A percentile compares a stretch with the other conserved stretches of the same genome.
Conservation (phyloP, 768 basidiomycete species). For the Kwoniella pini region DNA sequence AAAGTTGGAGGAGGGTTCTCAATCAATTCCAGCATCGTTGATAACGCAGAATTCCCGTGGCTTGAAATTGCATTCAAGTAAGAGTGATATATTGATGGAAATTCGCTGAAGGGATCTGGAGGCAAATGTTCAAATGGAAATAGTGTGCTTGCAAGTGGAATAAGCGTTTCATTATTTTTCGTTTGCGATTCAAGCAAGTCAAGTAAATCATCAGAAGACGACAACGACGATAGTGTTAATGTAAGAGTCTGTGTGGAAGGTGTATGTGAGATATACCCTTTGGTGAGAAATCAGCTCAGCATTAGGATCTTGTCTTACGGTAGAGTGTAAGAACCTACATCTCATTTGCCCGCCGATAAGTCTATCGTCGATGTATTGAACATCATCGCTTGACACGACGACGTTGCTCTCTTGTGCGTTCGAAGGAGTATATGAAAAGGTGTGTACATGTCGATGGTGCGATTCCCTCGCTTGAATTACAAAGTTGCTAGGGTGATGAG, state of each 20-base stretch:
- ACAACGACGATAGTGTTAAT: slow-evolving; percentile 40
- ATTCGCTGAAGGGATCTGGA: background rate
- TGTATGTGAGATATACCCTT: slow-evolving; percentile 49
- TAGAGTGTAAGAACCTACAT: too few species aligned
- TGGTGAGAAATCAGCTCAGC: too few species aligned
- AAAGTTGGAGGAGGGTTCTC: slow-evolving; percentile 26
- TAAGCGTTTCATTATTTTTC: slow-evolving; percentile 12
- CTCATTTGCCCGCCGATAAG: slow-evolving; percentile 5
- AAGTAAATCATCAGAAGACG: slow-evolving; percentile 32
- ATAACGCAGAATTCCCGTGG: slow-evolving; percentile 32
- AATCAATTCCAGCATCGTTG: slow-evolving; percentile 31
- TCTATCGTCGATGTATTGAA: background rate
- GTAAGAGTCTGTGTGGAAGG: slow-evolving; percentile 46
- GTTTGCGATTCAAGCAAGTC: slow-evolving; percentile 34
- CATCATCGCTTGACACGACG: slow-evolving; percentile 18
- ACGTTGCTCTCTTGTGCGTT: slow-evolving; percentile 9
- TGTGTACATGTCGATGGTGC: background rate
- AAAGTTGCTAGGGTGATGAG: slow-evolving; percentile 5
- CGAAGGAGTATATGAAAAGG: background rate
- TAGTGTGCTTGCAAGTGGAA: slow-evolving; percentile 31
- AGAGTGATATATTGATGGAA: slow-evolving; percentile 32
- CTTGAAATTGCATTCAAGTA: slow-evolving; percentile 27
- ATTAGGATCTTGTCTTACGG: too few species aligned
- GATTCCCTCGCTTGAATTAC: slow-evolving; percentile 2
- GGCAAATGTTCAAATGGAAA: slow-evolving; percentile 30